Evolutionary conservation across 805 yeast species (phyloP).

Genomic region (Schwanniomyces pseudopolymorphus): DNA sequence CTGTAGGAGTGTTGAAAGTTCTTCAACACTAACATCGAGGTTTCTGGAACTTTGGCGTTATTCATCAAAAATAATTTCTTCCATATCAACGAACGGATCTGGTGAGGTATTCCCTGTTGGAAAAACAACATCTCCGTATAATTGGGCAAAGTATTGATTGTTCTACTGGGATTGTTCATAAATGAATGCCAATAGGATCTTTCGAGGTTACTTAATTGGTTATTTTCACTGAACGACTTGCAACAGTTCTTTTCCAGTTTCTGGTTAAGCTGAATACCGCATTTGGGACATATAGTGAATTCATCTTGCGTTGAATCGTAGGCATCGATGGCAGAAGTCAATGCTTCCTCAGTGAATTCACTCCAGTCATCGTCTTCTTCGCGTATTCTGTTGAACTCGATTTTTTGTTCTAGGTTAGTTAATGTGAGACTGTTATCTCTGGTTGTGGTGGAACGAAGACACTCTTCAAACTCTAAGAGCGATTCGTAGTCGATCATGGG

Average conservation of each 20-base stretch:
- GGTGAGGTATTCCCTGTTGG: slow-evolving; percentile 46
- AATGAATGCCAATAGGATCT: slow-evolving; percentile 45
- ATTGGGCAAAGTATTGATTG: slow-evolving; percentile 47
- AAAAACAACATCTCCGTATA: slow-evolving; percentile 45
- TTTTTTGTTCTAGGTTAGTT: slow-evolving; percentile 24
- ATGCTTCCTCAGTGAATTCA: slow-evolving; percentile 13
- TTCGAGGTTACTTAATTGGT: slow-evolving; percentile 25
- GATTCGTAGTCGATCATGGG: slow-evolving; percentile 22
- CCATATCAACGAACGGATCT: slow-evolving; percentile 47
- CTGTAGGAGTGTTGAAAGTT: slow-evolving; percentile 45
- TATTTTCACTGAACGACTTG: slow-evolving; percentile 3
- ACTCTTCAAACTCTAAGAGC: slow-evolving; percentile 35
- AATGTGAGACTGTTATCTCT: slow-evolving; percentile 18
- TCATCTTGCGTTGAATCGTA: slow-evolving; percentile 29
- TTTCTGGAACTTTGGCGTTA: slow-evolving; percentile 30
- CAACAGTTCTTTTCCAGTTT: slow-evolving; percentile 21
- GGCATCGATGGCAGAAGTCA: slow-evolving; percentile 12
- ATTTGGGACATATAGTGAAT: slow-evolving; percentile 30
- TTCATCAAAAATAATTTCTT: slow-evolving; percentile 34
- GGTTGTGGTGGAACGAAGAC: slow-evolving; percentile 18
- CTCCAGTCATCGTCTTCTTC: slow-evolving; percentile 8
- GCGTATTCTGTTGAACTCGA: slow-evolving; percentile 19
- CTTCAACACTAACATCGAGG: slow-evolving; percentile 29
- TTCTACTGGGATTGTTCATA: slow-evolving; percentile 42
- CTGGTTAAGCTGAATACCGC: slow-evolving; percentile 23